Evolutionary conservation across 305 asterid species (phyloP).

Genomic region (Fraxinus ornus): DNA sequence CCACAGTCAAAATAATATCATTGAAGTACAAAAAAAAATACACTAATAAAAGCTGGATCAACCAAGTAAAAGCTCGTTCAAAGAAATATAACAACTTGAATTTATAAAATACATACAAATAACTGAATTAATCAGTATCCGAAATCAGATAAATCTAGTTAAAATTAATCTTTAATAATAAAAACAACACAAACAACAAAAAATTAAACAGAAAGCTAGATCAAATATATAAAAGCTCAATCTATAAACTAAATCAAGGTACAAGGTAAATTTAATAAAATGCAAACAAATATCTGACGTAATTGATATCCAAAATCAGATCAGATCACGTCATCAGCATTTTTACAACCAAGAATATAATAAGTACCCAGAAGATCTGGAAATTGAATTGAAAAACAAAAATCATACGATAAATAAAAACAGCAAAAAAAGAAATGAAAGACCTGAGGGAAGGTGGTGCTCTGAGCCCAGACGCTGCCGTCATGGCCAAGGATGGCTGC

Average conservation of each 20-base stretch:
- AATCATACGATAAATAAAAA: background rate
- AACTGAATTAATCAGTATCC: background rate
- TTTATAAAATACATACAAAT: background rate
- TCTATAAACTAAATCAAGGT: background rate
- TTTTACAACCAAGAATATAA: background rate
- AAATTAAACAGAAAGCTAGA: background rate
- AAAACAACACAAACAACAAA: background rate
- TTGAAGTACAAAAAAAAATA: background rate
- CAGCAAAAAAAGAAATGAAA: background rate
- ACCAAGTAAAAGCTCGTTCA: background rate
- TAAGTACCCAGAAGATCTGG: background rate
- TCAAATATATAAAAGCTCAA: background rate
- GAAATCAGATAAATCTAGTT: background rate
- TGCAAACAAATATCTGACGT: background rate
- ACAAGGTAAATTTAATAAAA: background rate
- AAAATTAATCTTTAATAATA: background rate
- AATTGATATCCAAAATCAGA: background rate
- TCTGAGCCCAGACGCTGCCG: slow-evolving; percentile 49
- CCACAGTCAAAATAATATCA: background rate
- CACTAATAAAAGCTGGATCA: background rate
- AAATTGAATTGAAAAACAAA: background rate
- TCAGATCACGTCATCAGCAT: background rate
- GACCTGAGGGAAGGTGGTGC: slow-evolving; percentile 47
- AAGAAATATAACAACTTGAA: background rate
- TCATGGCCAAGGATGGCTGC: slow-evolving; percentile 50